Base-by-base conservation (phyloP, 169 alveolate genomes). In the Sarcocystis neurona region DNA sequence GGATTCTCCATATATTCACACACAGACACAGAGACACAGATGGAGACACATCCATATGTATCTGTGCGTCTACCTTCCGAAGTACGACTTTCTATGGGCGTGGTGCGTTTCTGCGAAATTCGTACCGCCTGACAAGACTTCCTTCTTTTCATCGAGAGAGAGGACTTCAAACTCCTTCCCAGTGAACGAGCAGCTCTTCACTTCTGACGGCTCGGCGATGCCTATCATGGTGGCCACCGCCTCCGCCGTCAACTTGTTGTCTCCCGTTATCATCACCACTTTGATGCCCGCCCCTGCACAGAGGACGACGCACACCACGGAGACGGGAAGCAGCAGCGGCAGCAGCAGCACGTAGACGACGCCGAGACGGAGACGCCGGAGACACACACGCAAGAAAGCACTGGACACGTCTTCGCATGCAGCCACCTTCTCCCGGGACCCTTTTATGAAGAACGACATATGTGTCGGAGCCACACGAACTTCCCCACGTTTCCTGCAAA, bases 221-320 rank as follows among this genome's bases (percentile, higher is more conserved):
- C 98, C 98, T 18, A 98, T 96, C 92, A 98, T 97, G 84, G 95
- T 94, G 0, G 99, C 99, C 84, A 99, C 98, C 39, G 99, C 99
- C 92, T 98, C 99, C 0, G 99, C 99, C 0, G 99, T 99, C 84
- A 96, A 94, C 78, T 98, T 95, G 91, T 97, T 97, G 95, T 98
- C 99, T 0, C 99, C 99, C 10, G 99, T 99, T 74, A 99, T 98
- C 99, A 99, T 99, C 86, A 98, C 96, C 4, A 99, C 99, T 85
- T 98, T 91, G 77, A 99, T 98, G 66, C 99, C 99, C 1, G 99
- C 99, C 56, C 94, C 89, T 85, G 79, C 3, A 18, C 5, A 34
- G 39, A 20, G 41, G 15, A 48, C n/a, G n/a, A n/a, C n/a, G n/a
- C n/a, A n/a, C n/a, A n/a, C n/a, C n/a, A n/a, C n/a, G n/a, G n/a